These are phyloP conservation scores for Chytridium lagenaria DNA, from an alignment of 371 early-diverging fungal species.

Conservation along the genomic window DNA sequence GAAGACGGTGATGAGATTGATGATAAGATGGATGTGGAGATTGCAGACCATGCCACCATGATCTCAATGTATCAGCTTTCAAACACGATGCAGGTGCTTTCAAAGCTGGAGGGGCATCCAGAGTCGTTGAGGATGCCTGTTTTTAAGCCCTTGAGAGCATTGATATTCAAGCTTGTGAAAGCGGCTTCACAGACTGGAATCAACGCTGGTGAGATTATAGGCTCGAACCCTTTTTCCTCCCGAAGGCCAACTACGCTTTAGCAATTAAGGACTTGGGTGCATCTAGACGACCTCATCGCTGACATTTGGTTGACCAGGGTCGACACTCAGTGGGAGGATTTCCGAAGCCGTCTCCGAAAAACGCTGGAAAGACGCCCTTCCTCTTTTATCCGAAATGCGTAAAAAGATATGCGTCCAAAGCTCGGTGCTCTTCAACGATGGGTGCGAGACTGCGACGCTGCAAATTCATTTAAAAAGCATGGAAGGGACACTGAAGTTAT, in stretches of 20 bases:
- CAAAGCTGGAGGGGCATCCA: slow-evolving; percentile 20
- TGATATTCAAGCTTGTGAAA: slow-evolving; percentile 29
- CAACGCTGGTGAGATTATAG: slow-evolving; percentile 17
- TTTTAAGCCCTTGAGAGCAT: slow-evolving; percentile 39
- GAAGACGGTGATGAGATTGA: not conserved
- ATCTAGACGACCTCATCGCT: too few relatives aligned
- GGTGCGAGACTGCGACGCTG: slow-evolving; percentile 68
- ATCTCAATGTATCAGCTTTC: slow-evolving; percentile 23
- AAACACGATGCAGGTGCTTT: slow-evolving; percentile 35
- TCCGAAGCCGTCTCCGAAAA: slow-evolving; percentile 55
- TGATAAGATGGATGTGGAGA: too few relatives aligned
- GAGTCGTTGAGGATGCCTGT: slow-evolving; percentile 27
- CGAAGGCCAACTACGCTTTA: too few relatives aligned
- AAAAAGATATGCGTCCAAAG: slow-evolving; percentile 47
- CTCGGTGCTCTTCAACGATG: slow-evolving; percentile 64
- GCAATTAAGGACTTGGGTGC: too few relatives aligned
- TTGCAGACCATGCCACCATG: not conserved
- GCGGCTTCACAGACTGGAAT: slow-evolving; percentile 21
- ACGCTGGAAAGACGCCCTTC: slow-evolving; percentile 61
- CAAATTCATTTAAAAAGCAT: slow-evolving; percentile 30
- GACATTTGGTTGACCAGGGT: too few relatives aligned
- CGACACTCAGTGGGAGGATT: too few relatives aligned
- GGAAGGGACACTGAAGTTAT: slow-evolving; percentile 51
- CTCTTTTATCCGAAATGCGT: slow-evolving; percentile 56
- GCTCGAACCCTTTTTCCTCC: slow-evolving; percentile 8